phyloP scores from a whole-genome alignment of 2,329 filamentous ascomycete species.

The Beauveria sp. region DNA sequence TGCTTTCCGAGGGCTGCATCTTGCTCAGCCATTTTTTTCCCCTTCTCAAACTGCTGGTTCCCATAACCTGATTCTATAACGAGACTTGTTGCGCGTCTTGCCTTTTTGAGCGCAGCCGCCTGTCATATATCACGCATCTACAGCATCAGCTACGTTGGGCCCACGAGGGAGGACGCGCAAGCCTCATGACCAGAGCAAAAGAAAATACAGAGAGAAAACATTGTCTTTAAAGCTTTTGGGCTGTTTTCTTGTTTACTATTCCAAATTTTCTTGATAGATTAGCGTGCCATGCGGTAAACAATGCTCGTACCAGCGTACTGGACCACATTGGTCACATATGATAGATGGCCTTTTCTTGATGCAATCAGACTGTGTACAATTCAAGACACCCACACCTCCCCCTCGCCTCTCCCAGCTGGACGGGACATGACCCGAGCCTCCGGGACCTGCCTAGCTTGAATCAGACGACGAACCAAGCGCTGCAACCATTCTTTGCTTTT shows the following conservation, averaged over 20 bases:
- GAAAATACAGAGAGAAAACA: neutral
- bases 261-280: too few species aligned
- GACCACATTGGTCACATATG: neutral
- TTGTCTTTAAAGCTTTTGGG: too few species aligned
- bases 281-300: neutral
- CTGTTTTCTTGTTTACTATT: neutral
- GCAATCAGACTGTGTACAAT: neutral
- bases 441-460: neutral
- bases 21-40: too few species aligned
- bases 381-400: neutral
- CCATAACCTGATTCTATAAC: too few species aligned
- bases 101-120: too few species aligned
- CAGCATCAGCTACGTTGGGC: too few species aligned
- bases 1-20: too few species aligned
- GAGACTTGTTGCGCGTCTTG: too few species aligned
- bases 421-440: conserved; percentile 3
- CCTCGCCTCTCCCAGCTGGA: neutral
- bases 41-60: too few species aligned
- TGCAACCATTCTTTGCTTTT: conserved; percentile 1
- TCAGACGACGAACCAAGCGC: neutral
- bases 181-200: neutral
- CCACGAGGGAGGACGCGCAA: neutral
- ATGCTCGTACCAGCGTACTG: neutral
- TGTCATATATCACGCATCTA: too few species aligned
- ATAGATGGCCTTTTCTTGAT: neutral